Base-by-base conservation (phyloP, 129 eudicot genomes). In the Ambrosia artemisiifolia region DNA sequence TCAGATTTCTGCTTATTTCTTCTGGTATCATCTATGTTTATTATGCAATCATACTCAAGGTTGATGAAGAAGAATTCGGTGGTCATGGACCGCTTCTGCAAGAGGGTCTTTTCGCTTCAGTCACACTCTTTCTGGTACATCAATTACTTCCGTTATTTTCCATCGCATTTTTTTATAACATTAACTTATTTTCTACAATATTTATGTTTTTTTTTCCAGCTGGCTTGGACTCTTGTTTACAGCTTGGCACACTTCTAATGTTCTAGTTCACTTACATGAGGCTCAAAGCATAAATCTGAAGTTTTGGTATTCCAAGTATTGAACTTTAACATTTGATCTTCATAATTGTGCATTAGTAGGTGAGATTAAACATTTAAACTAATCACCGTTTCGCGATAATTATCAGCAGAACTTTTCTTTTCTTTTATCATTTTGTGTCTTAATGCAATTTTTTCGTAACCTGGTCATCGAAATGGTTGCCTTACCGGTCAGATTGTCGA, bases 21-120 rank as follows among this genome's bases (percentile, higher is more conserved):
- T 80, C 98, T n/a, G 93, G 83, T 65, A 88, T 94, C 11, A 75
- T 94, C 60, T 94, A 94, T 33, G 88, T 91, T 19, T 94, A 94
- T 79, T 94, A 94, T 70, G 98, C 88, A 4, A 38, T 84, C 71
- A 65, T 94, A 78, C 83, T 94, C 11, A 88, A 90, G 78, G 71
- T 94, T 65, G 98, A 94, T 60, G 97, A 94, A 86, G 98, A 94
- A 86, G 98, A 94, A 65, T 90, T 87, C 72, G 97, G 98, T 16
- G 98, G 98, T 28, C 98, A 90, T 69, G 93, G 96, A 40, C 82
- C 98, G 63, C 98, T 94, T 61, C 97, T 94, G 32, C 98, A 94
- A 55, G 98, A 94, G 86, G 98, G 98, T 5, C 96, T 94, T 51
- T 94, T 94, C 73, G 98, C 96, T 74, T 94, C 98, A 17, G 54